A percentile compares a stretch with the other conserved stretches of the same genome.
phyloP scores from a whole-genome alignment of 495 filamentous ascomycete genomes.

The Lophiostoma macrostomum region DNA sequence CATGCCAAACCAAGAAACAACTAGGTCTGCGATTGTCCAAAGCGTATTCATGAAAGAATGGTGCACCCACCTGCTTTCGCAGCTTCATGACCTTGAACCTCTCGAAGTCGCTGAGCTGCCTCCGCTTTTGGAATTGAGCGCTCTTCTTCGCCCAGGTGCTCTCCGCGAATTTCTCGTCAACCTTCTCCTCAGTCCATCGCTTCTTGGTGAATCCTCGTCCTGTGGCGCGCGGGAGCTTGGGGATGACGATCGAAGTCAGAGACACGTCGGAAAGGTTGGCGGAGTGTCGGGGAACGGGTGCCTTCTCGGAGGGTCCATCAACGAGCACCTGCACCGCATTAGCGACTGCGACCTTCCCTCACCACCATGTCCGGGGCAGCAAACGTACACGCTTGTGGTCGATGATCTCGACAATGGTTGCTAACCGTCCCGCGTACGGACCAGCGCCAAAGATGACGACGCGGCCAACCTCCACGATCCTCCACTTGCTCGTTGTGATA shows the following conservation, averaged over 20 bases:
- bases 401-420: conserved; percentile 96
- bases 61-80: conserved; percentile 80
- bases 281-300: conserved; percentile 78
- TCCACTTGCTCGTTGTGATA: conserved; percentile 73
- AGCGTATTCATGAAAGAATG: neutral
- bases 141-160: conserved; percentile 88
- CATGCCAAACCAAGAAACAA: too few species aligned
- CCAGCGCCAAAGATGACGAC: conserved; percentile 78
- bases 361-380: neutral
- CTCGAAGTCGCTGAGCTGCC: conserved; percentile 94
- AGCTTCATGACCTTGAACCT: conserved; percentile 98
- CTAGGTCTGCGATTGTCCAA: neutral
- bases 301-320: conserved; percentile 77
- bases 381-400: conserved; percentile 99
- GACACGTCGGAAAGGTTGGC: conserved; percentile 74
- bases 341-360: conserved; percentile 24
- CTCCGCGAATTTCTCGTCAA: conserved; percentile 87
- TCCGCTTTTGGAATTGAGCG: conserved; percentile 75
- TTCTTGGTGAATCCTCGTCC: conserved; percentile 78
- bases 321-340: conserved; percentile 77
- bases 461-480: conserved; percentile 94
- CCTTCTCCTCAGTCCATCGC: conserved; percentile 79
- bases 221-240: conserved; percentile 80
- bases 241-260: conserved; percentile 85
- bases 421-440: conserved; percentile 79